Conservation (phyloP, 208 protist genomes). For the Trypanosoma vivax region DNA sequence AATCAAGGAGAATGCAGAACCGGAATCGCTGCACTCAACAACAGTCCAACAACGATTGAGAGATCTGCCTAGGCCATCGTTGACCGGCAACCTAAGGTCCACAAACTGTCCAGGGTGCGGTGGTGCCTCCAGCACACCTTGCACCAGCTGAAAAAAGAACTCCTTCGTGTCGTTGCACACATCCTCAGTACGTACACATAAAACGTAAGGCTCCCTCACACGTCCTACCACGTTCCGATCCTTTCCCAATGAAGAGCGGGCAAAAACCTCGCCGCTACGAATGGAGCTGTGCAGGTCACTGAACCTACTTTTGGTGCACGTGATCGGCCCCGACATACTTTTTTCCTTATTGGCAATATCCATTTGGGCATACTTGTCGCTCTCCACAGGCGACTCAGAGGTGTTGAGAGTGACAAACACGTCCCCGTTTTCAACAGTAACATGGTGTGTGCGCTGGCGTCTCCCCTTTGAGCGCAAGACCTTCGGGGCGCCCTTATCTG, state of each 20-base stretch:
- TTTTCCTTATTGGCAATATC: constrained; percentile 57
- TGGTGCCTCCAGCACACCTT: constrained; percentile 16
- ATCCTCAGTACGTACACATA: constrained; percentile 15
- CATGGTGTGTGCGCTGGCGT: constrained; percentile 75
- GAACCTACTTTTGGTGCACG: not conserved
- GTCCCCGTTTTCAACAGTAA: constrained; percentile 48
- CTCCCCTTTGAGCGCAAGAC: constrained; percentile 69
- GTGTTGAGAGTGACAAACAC: constrained; percentile 65
- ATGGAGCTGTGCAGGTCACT: constrained; percentile 40
- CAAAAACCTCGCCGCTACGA: constrained; percentile 61
- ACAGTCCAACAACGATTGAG: constrained; percentile 66
- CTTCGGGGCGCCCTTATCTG: constrained; percentile 20
- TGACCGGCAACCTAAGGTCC: constrained; percentile 51
- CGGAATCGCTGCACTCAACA: constrained; percentile 31
- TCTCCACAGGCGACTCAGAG: constrained; percentile 40
- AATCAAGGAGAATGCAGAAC: constrained; percentile 54
- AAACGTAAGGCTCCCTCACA: constrained; percentile 3
- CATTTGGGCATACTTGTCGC: constrained; percentile 76
- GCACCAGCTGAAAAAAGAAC: constrained; percentile 39
- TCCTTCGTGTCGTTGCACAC: constrained; percentile 48
- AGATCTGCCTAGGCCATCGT: constrained; percentile 7
- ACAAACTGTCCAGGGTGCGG: constrained; percentile 45
- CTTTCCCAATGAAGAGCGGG: not conserved
- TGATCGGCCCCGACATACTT: constrained; percentile 27
- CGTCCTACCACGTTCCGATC: not conserved